Evolutionary conservation across 495 filamentous ascomycete genomes (phyloP).

Genomic region (Aspergillus sparsus): DNA sequence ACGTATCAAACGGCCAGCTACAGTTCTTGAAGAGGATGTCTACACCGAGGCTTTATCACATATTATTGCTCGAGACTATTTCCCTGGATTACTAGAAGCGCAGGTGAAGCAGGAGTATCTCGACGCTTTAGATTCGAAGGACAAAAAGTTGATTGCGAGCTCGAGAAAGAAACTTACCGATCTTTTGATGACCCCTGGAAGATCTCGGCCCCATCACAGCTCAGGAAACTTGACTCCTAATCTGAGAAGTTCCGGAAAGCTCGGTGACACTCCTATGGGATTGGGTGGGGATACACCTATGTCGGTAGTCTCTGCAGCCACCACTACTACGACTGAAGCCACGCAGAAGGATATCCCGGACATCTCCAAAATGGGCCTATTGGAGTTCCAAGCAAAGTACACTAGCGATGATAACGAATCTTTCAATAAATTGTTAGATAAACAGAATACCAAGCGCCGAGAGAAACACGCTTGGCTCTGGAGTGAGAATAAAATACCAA

Average conservation of each 20-base stretch:
- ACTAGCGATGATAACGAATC: slow-evolving; percentile 97
- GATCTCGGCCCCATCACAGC: slow-evolving; percentile 37
- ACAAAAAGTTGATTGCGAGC: slow-evolving; percentile 82
- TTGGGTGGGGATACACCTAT: slow-evolving; percentile 69
- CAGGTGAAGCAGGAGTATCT: slow-evolving; percentile 90
- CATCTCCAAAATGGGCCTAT: slow-evolving; percentile 72
- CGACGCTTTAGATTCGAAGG: slow-evolving; percentile 81
- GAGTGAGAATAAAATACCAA: slow-evolving; percentile 83
- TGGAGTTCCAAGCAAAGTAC: slow-evolving; percentile 86
- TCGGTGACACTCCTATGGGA: slow-evolving; percentile 44
- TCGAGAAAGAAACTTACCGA: slow-evolving; percentile 71
- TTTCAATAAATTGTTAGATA: slow-evolving; percentile 90
- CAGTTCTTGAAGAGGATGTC: slow-evolving; percentile 88
- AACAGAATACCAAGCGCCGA: slow-evolving; percentile 78
- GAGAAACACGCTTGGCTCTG: slow-evolving; percentile 88
- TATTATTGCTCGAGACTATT: slow-evolving; percentile 96
- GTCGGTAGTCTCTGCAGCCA: slow-evolving; percentile 52
- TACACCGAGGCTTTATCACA: slow-evolving; percentile 90
- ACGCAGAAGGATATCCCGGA: slow-evolving; percentile 60
- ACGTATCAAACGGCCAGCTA: slow-evolving; percentile 88
- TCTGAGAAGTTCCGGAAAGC: slow-evolving; percentile 48
- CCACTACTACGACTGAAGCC: slow-evolving; percentile 29
- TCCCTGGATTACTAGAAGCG: slow-evolving; percentile 84
- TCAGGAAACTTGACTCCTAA: slow-evolving; percentile 31
- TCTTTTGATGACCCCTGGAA: slow-evolving; percentile 74